Evolutionary conservation across 768 basidiomycete genomes (phyloP), one percentile per base, ranked within the genome.

Genomic region (Botryobasidium botryosum): DNA sequence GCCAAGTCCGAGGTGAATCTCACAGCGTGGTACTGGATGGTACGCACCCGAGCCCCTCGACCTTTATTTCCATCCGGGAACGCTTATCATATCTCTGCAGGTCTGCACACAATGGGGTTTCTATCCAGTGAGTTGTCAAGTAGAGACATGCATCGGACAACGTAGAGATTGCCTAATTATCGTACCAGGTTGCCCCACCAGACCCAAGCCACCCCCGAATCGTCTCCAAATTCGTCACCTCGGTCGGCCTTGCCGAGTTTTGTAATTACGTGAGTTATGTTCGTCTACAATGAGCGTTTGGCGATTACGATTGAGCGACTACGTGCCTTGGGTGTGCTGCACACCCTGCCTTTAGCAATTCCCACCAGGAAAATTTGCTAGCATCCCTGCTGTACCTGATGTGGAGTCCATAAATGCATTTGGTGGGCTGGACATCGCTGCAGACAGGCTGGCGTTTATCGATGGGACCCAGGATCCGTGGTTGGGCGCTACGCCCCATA

Each of bases 31-130:
- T n/a, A n/a, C 7, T 17, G n/a, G n/a, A n/a, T n/a, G n/a, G n/a
- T n/a, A n/a, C n/a, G n/a, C n/a, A n/a, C n/a, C n/a, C n/a, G n/a
- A n/a, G n/a, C n/a, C n/a, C n/a, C n/a, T n/a, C n/a, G n/a, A n/a
- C n/a, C n/a, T n/a, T n/a, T n/a, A n/a, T n/a, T n/a, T n/a, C n/a
- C n/a, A n/a, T n/a, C n/a, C n/a, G n/a, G n/a, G n/a, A n/a, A n/a
- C n/a, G n/a, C n/a, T n/a, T n/a, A n/a, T n/a, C n/a, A n/a, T n/a
- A n/a, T n/a, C n/a, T n/a, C n/a, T n/a, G n/a, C 13, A n/a, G 39
- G 57, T 87, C 43, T 90, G 87, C 65, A 88, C 85, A 0, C 73
- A 92, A 55, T 96, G 92, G 92, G 92, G 90, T 2, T 99, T 86
- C 60, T 90, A 92, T 58, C 75, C 69, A 24, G 85, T 82, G 53